Evolutionary conservation across 352 stramenopile species (phyloP).

Genomic region (Phytophthora pistaciae): DNA sequence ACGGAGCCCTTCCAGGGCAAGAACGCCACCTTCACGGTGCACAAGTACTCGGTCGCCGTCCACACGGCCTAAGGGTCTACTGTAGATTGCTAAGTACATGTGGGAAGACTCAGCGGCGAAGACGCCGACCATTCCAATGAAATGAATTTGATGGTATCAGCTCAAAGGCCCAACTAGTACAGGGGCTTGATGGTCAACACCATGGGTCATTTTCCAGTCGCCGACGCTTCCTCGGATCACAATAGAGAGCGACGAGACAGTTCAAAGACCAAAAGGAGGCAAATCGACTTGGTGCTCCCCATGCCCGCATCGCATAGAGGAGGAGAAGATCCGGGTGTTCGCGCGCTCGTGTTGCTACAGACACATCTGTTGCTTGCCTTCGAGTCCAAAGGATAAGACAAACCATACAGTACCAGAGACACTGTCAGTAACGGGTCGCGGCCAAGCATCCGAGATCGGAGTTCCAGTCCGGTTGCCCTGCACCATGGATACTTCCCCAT

Average conservation of each 20-base stretch:
- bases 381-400: too few species aligned
- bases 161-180: not conserved
- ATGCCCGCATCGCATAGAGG: not conserved
- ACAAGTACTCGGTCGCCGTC: slow-evolving; percentile 29
- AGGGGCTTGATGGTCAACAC: not conserved
- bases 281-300: slow-evolving; percentile 1
- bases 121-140: not conserved
- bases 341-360: not conserved
- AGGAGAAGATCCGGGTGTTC: not conserved
- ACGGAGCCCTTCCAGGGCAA: slow-evolving; percentile 40
- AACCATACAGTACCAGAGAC: too few species aligned
- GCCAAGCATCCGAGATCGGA: not conserved
- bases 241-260: not conserved
- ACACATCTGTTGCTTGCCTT: not conserved
- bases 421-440: not conserved
- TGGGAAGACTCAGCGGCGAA: not conserved
- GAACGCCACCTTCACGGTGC: slow-evolving; percentile 36
- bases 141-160: not conserved
- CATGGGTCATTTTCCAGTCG: not conserved
- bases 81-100: not conserved
- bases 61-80: slow-evolving; percentile 9
- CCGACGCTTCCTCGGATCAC: not conserved
- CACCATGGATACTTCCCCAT: not conserved
- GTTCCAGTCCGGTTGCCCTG: not conserved
- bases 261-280: not conserved